Conservation (phyloP, 164 flowering plant species). For the Vitis cinerea region DNA sequence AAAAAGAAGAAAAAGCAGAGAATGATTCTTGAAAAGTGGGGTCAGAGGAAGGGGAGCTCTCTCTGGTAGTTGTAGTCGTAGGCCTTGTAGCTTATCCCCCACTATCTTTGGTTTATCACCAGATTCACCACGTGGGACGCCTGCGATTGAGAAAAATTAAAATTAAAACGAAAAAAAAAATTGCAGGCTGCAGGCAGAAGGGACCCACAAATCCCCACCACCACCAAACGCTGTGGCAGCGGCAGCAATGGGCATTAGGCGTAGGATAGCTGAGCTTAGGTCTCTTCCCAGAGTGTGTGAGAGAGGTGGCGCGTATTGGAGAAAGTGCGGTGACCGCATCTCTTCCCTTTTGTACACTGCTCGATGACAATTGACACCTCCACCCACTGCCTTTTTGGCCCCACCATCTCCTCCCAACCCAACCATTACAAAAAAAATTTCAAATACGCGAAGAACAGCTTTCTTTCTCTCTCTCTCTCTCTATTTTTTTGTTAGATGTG, state of each 20-base stretch:
- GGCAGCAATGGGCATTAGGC: not conserved
- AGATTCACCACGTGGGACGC: too few species aligned
- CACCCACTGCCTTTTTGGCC: not conserved
- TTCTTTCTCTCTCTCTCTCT: too few species aligned
- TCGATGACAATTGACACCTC: too few species aligned
- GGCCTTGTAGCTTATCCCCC: slow-evolving; percentile 3
- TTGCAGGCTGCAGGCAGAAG: not conserved
- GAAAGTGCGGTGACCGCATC: slow-evolving; percentile 1
- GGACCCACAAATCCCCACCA: not conserved
- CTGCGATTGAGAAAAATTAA: too few species aligned
- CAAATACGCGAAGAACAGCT: not conserved
- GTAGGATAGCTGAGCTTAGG: slow-evolving; percentile 10
- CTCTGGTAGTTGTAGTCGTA: too few species aligned
- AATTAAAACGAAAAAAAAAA: too few species aligned
- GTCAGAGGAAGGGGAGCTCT: too few species aligned
- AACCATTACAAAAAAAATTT: not conserved
- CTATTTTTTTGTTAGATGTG: too few species aligned
- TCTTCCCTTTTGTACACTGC: too few species aligned
- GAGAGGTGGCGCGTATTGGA: not conserved
- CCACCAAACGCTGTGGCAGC: not conserved
- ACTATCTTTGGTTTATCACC: too few species aligned
- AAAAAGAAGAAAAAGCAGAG: too few species aligned
- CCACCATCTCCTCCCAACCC: slow-evolving; percentile 34
- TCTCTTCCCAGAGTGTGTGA: not conserved
- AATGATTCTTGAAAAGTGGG: too few species aligned